phyloP scores from a whole-genome alignment of 306 rosid genomes.

The Prunus mira region DNA sequence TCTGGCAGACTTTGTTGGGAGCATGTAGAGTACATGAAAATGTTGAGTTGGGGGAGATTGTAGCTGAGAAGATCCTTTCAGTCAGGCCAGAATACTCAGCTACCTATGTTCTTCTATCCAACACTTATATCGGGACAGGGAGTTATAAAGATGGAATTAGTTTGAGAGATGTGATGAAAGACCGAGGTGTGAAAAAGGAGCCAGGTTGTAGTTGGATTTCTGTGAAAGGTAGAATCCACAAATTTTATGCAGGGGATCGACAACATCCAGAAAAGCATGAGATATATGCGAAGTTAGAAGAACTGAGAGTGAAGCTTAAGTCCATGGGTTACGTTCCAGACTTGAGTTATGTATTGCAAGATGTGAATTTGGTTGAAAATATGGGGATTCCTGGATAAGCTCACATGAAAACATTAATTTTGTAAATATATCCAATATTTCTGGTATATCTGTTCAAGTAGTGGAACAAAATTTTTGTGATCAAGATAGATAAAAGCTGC shows the following conservation, averaged over 20 bases:
- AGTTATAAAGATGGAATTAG: slow-evolving; percentile 40
- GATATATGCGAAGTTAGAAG: slow-evolving; percentile 49
- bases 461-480: neutral
- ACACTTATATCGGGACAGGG: slow-evolving; percentile 57
- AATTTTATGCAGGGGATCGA: slow-evolving; percentile 65
- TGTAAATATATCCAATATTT: neutral
- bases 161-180: slow-evolving; percentile 59
- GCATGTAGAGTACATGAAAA: slow-evolving; percentile 76
- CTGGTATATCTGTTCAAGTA: neutral
- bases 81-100: slow-evolving; percentile 51
- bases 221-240: slow-evolving; percentile 55
- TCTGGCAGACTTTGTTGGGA: slow-evolving; percentile 77
- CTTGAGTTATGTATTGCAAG: slow-evolving; percentile 12
- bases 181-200: slow-evolving; percentile 62
- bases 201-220: slow-evolving; percentile 68
- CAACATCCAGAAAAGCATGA: slow-evolving; percentile 50
- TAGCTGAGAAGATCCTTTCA: slow-evolving; percentile 60
- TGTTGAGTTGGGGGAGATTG: slow-evolving; percentile 53
- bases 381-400: slow-evolving; percentile 1
- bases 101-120: slow-evolving; percentile 65
- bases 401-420: neutral
- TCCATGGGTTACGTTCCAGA: slow-evolving; percentile 24
- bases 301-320: slow-evolving; percentile 35
- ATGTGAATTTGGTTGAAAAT: slow-evolving; percentile 10
- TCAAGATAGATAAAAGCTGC: neutral